phyloP scores from a whole-genome alignment of 1,139 yeast genomes.

The Debaryomyces nepalensis region DNA sequence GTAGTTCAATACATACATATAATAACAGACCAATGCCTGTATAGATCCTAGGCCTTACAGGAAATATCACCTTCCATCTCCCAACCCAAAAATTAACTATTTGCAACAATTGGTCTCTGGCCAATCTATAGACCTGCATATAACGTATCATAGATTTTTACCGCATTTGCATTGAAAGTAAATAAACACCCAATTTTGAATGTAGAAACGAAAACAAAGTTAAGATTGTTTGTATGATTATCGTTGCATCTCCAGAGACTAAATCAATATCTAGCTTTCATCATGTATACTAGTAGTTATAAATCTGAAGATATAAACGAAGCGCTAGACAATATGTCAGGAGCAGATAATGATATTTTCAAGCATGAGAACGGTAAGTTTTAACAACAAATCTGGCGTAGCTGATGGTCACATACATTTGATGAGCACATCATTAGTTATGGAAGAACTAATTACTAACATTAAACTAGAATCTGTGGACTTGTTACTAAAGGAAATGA shows the following conservation, averaged over 20 bases:
- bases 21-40: too few species aligned
- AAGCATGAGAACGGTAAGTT: conserved; percentile 37
- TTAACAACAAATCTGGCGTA: too few species aligned
- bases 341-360: conserved; percentile 24
- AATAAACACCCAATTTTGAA: conserved; percentile 5
- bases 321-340: background rate
- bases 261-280: background rate
- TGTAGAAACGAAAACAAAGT: conserved; percentile 10
- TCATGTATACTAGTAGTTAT: background rate
- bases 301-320: conserved; percentile 4
- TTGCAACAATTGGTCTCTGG: background rate
- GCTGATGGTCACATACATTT: too few species aligned
- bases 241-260: conserved; percentile 1
- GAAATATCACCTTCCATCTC: too few species aligned
- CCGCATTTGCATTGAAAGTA: conserved; percentile 7
- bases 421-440: too few species aligned
- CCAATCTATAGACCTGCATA: background rate
- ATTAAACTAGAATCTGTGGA: conserved; percentile 30
- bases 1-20: too few species aligned
- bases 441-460: conserved; percentile 21
- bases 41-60: too few species aligned
- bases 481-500: conserved; percentile 31
- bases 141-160: background rate
- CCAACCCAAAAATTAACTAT: too few species aligned
- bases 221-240: background rate